Evolutionary conservation across 371 early-diverging fungal genomes (phyloP), one percentile per base, ranked within the genome.

Genomic region (Umbelopsis sp.): DNA sequence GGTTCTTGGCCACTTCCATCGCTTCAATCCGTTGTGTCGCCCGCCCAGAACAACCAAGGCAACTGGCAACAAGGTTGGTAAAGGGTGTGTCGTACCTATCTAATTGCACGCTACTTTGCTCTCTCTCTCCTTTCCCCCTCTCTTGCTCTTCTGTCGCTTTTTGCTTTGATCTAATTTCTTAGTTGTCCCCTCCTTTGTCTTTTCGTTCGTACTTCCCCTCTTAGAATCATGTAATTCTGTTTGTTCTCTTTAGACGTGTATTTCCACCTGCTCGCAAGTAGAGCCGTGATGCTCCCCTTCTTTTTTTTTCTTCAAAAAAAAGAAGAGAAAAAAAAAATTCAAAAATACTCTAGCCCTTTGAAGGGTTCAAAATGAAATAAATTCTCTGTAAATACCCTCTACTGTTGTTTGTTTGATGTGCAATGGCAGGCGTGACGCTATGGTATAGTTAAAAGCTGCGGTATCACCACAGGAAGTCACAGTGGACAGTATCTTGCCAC

Each of bases 11-110:
- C 67, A 24, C 44, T 67, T 16, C 67, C 67, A 37, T 52, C 67
- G 9, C 35, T 67, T 12, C 67, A 67, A 52, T 52, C 52, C n/a
- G 67, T 67, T 38, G 67, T 67, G n/a, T 35, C 67, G 22, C 57
- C 52, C 18, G 24, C 20, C 14, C 67, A 66, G 48, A 16, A 35
- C 57, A 50, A 65, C 65, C 14, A 65, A 57, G 35, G 35, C 35
- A 35, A 14, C 18, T 57, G 57, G 57, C 35, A 57, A 18, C 18
- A 16, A 48, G 48, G 57, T 35, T 57, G 57, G 57, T 57, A 57
- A 57, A n/a, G 41, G 45, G 10, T 45, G 10, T 45, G 10, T 45
- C 45, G 45, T 45, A 45, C 45, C 45, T 29, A 45, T 45, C 1
- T 45, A 10, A 45, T 45, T 7, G 29, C 29, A 29, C 10, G 38